Conservation (phyloP, 176 grass and related monocot species). For the Phragmites australis region DNA sequence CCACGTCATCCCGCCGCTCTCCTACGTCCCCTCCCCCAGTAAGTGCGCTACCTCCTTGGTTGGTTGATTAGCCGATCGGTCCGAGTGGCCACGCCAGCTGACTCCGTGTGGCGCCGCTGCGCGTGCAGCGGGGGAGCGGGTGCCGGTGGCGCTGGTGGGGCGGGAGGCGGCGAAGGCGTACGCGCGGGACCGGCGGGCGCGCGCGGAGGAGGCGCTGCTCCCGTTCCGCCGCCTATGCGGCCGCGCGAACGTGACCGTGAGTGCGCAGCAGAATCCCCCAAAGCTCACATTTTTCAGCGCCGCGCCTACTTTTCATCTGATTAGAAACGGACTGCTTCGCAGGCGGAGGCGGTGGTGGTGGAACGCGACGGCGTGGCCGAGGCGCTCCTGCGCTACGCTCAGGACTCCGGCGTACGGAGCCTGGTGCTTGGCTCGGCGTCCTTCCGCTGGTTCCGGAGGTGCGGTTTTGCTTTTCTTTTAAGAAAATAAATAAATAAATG, state of each 20-base stretch:
- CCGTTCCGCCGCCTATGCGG: slow-evolving; percentile 54
- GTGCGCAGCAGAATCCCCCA: neutral
- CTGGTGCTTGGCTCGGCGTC: slow-evolving; percentile 70
- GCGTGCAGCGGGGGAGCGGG: slow-evolving; percentile 62
- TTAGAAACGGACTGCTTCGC: neutral
- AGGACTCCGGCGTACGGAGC: slow-evolving; percentile 58
- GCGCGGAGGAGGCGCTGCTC: slow-evolving; percentile 56
- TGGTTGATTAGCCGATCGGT: no score
- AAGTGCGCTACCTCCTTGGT: neutral
- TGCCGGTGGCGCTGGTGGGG: slow-evolving; percentile 55
- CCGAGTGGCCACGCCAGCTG: no score
- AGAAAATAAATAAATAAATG: neutral
- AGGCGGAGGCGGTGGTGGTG: slow-evolving; percentile 75
- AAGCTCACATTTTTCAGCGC: neutral
- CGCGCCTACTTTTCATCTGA: neutral
- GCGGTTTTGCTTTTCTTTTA: neutral
- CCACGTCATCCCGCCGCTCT: slow-evolving; percentile 63
- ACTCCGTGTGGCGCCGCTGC: neutral
- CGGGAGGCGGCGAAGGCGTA: slow-evolving; percentile 60
- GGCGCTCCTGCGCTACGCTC: slow-evolving; percentile 58
- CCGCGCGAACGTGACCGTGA: slow-evolving; percentile 50
- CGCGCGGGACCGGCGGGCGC: slow-evolving; percentile 49
- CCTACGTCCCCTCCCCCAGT: slow-evolving; percentile 70
- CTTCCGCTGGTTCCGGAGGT: slow-evolving; percentile 59
- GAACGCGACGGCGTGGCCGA: slow-evolving; percentile 68